Percentiles rank a stretch among this genome's conserved stretches.
Evolutionary conservation across 495 filamentous ascomycete species (phyloP).

Genomic region (Glonium stellatum): DNA sequence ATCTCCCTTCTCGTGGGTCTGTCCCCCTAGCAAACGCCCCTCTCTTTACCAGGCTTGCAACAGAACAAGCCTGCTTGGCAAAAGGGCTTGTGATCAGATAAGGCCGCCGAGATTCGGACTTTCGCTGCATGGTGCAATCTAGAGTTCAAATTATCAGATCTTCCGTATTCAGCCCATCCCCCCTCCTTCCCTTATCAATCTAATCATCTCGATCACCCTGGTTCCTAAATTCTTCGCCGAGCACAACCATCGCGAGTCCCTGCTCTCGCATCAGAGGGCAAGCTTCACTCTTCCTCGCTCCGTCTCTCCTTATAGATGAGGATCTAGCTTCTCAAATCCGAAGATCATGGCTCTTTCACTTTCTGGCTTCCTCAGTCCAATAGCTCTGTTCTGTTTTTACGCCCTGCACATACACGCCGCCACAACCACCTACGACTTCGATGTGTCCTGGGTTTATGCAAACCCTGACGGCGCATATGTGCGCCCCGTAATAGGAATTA

Average conservation of each 20-base stretch:
- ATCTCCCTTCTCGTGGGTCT: neutral
- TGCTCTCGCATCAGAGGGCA: neutral
- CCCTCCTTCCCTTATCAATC: conserved; percentile 14
- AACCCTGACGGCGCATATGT: conserved; percentile 69
- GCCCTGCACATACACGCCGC: conserved; percentile 45
- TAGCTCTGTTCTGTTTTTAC: conserved; percentile 33
- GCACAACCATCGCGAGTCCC: neutral
- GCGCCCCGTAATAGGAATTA: conserved; percentile 49
- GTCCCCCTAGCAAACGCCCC: neutral
- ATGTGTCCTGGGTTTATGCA: conserved; percentile 69
- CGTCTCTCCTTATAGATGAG: neutral
- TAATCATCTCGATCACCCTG: conserved; percentile 16
- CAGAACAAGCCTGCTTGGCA: neutral
- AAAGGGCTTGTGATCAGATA: conserved; percentile 13
- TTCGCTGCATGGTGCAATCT: neutral
- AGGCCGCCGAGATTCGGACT: conserved; percentile 12
- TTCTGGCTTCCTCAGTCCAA: conserved; percentile 34
- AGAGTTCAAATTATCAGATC: conserved; percentile 3
- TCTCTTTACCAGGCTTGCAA: neutral
- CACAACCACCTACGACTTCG: conserved; percentile 69
- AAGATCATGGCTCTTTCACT: conserved; percentile 37
- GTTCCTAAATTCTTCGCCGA: neutral
- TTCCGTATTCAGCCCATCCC: conserved; percentile 2
- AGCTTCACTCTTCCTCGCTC: neutral
- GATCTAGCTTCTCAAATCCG: neutral